These are phyloP conservation scores for Penicillium sp. DNA, from an alignment of 2,329 filamentous ascomycete genomes.

Conservation along the genomic window DNA sequence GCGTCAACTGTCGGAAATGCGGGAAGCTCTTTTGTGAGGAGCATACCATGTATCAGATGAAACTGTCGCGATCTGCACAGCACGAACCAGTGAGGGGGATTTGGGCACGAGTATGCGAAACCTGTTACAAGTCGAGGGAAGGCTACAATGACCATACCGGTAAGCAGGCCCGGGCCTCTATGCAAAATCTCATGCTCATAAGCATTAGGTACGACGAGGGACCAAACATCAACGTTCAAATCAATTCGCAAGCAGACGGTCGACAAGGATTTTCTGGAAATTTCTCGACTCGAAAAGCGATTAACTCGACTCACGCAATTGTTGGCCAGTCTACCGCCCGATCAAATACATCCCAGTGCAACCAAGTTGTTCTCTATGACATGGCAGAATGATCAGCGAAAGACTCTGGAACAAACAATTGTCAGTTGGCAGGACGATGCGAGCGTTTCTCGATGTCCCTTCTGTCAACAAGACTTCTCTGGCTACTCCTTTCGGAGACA, in stretches of 20 bases:
- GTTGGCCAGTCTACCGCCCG: constrained; percentile 68
- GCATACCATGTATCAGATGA: constrained; percentile 99
- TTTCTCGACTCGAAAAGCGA: constrained; percentile 84
- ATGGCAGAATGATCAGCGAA: constrained; percentile 69
- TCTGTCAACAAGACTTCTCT: constrained; percentile 93
- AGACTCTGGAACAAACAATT: constrained; percentile 81
- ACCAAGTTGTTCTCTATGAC: constrained; percentile 51
- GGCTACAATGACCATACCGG: constrained; percentile 87
- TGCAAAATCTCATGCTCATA: constrained; percentile 4
- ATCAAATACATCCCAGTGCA: constrained; percentile 53
- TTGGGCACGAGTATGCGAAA: constrained; percentile 96
- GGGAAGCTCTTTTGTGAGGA: constrained; percentile 92
- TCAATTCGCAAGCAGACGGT: constrained; percentile 69
- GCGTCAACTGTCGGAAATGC: constrained; percentile 88
- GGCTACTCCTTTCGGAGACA: constrained; percentile 89
- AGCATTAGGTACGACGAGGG: constrained; percentile 54
- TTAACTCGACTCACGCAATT: constrained; percentile 84
- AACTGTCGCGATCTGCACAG: constrained; percentile 78
- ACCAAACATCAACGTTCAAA: constrained; percentile 68
- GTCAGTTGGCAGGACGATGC: constrained; percentile 94
- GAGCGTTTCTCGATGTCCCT: constrained; percentile 74
- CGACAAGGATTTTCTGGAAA: constrained; percentile 80
- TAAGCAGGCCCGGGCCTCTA: constrained; percentile 13
- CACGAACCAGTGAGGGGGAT: constrained; percentile 86
- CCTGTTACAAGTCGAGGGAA: constrained; percentile 95